Percentiles rank a stretch among this genome's conserved stretches.
phyloP scores from a whole-genome alignment of 345 rosid species.

The Hirschfeldia incana region DNA sequence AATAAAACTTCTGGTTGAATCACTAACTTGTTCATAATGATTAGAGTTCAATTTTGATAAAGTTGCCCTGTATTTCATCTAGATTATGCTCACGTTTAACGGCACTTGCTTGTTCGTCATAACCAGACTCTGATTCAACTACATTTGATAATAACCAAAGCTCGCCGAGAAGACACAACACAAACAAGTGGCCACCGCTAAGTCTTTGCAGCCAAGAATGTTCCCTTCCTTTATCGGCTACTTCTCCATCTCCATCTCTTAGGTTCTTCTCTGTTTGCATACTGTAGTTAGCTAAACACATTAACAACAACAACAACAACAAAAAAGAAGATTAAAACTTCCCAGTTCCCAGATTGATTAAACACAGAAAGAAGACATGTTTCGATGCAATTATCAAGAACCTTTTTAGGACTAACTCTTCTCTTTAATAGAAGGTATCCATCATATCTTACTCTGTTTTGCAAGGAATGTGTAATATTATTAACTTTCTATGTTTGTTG shows the following conservation, averaged over 20 bases:
- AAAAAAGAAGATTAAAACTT: constrained; percentile 13
- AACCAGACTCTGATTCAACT: too few species aligned
- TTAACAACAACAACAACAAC: neutral
- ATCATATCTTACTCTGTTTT: neutral
- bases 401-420: constrained; percentile 62
- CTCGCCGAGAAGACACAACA: constrained; percentile 23
- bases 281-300: neutral
- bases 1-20: too few species aligned
- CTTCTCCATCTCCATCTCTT: constrained; percentile 45
- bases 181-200: constrained; percentile 54
- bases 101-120: too few species aligned
- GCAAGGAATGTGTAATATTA: too few species aligned
- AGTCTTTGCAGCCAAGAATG: constrained; percentile 61
- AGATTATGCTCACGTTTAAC: too few species aligned
- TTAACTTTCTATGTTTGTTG: neutral
- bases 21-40: too few species aligned
- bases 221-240: constrained; percentile 60
- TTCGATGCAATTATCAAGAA: too few species aligned
- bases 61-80: too few species aligned
- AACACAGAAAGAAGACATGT: constrained; percentile 13
- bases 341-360: neutral
- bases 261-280: constrained; percentile 41
- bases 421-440: too few species aligned
- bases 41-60: too few species aligned
- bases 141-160: constrained; percentile 2